These are phyloP conservation scores for Zymoseptoria ardabiliae DNA, from an alignment of 2,329 filamentous ascomycete species.

Conservation along the genomic window DNA sequence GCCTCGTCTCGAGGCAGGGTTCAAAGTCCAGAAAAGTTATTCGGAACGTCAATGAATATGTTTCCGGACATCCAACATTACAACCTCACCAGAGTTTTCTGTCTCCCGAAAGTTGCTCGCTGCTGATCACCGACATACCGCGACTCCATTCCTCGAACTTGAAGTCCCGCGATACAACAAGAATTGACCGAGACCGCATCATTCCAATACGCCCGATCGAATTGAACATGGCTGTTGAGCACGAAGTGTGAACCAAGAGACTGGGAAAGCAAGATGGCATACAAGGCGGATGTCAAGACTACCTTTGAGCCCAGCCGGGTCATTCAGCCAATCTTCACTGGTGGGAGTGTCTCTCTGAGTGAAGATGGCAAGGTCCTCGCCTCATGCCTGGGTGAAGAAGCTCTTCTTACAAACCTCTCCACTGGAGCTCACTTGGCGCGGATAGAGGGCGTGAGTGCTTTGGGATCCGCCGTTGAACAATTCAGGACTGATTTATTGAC, in stretches of 20 bases:
- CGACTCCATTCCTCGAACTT: not conserved
- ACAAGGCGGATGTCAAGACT: conserved; percentile 61
- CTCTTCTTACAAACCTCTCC: conserved; percentile 73
- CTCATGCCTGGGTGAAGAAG: conserved; percentile 87
- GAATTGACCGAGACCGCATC: not conserved
- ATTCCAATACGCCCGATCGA: not conserved
- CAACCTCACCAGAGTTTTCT: not conserved
- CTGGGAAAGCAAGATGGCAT: conserved; percentile 36
- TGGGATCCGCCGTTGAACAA: conserved; percentile 1
- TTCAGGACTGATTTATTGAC: conserved; percentile 34
- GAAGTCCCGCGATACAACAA: not conserved
- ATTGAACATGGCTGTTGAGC: not conserved
- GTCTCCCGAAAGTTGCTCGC: not conserved
- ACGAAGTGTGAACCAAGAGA: not conserved
- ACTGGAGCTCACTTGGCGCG: conserved; percentile 75
- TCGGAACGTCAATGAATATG: not conserved
- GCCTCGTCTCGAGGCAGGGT: not conserved
- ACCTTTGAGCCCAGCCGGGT: conserved; percentile 80
- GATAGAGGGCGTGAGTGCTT: conserved; percentile 68
- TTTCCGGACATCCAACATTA: not conserved
- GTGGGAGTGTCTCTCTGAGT: conserved; percentile 78
- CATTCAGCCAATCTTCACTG: conserved; percentile 89
- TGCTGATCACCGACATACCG: not conserved
- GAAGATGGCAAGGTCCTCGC: conserved; percentile 74
- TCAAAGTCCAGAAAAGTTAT: conserved; percentile 1